Evolutionary conservation across 164 flowering plant genomes (phyloP).

Genomic region (Stephania cephalantha): DNA sequence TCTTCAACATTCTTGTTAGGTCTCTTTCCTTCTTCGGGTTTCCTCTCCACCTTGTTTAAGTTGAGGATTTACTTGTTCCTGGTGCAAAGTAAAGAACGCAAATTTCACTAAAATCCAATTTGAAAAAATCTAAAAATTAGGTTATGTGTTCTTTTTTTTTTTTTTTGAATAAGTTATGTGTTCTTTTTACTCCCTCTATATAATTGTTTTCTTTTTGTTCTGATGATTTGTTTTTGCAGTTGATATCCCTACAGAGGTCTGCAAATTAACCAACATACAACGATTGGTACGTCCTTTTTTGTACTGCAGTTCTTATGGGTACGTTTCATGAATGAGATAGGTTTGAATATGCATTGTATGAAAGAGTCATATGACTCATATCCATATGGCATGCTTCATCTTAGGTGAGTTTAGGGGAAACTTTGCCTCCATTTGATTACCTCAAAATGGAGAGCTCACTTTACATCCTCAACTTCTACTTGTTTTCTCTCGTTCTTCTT

Average conservation of each 20-base stretch:
- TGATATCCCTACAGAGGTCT: conserved; percentile 78
- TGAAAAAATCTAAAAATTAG: background rate
- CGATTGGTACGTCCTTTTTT: conserved; percentile 58
- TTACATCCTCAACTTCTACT: background rate
- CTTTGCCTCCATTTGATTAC: background rate
- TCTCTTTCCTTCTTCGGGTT: background rate
- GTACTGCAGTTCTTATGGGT: background rate
- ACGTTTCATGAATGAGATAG: background rate
- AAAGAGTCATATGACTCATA: background rate
- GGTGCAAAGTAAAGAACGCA: background rate
- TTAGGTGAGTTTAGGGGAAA: background rate
- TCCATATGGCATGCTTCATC: background rate
- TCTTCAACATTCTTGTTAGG: background rate
- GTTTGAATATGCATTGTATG: background rate
- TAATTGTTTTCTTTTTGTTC: background rate
- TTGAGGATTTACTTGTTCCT: background rate
- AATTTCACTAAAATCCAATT: background rate
- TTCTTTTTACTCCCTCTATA: background rate
- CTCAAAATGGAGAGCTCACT: background rate
- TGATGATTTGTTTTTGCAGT: conserved; percentile 41
- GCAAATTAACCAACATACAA: conserved; percentile 79
- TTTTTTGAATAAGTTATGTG: too few relatives aligned
- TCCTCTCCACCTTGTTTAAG: background rate
- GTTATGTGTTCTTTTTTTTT: background rate
- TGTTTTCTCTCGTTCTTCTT: background rate